Base-by-base conservation (phyloP, 2,329 filamentous ascomycete genomes). In the Magnaporthiopsis rhizophila region DNA sequence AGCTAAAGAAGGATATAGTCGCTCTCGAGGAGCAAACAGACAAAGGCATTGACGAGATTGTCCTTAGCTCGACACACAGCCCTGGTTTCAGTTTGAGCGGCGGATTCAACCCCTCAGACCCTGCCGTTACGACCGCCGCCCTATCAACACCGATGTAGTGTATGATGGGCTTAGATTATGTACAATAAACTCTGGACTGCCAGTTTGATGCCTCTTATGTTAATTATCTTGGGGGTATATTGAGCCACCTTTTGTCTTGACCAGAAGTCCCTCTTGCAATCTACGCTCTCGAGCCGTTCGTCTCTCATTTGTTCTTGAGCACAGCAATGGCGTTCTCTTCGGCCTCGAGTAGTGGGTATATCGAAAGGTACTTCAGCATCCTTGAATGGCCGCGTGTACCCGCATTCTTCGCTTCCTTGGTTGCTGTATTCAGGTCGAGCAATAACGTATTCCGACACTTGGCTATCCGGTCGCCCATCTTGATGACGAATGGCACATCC, bases 31-130 rank as follows among this genome's bases (percentile, higher is more conserved):
- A 90, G 69, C 79, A 81, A 65, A 82, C 87, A 62, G 80, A 78
- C 64, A 95, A 95, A 80, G 83, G 91, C 68, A 81, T 98, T 63
- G 88, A 84, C 70, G 85, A 87, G 73, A 81, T 88, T 74, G 90
- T 98, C 45, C 79, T 99, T 71, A 94, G 91, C 79, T 92, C 92
- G 15, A 96, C 94, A 8, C 83, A 95, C 72, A 88, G 89, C 1
- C 93, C 95, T 1, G 94, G 92, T 0, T 86, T 99, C 79, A 92
- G 88, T 74, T 78, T 99, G 74, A 96, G 86, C 73, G 94, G 93
- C 65, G 86, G 89, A 64, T 90, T 95, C 75, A 86, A 79, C 71
- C 81, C 88, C 63, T 80, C 83, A 5, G 82, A 85, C 66, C 86
- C 86, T 66, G 79, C 77, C 62, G 74, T 89, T 61, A 79, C 80